Conservation (phyloP, 371 early-diverging fungal species). For the Mortierella sp. region DNA sequence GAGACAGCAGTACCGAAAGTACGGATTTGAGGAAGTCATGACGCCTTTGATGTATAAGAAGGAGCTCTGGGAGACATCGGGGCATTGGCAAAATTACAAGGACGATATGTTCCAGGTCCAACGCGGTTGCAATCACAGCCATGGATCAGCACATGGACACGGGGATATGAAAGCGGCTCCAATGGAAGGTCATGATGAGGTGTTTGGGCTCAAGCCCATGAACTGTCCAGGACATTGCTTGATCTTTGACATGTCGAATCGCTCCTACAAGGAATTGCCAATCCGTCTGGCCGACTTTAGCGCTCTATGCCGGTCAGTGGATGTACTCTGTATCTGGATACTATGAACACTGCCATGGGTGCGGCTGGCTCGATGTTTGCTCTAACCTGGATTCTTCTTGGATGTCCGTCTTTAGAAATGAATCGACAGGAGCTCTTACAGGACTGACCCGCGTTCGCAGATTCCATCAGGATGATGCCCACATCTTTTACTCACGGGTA, state of each 20-base stretch:
- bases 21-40: slow-evolving; percentile 95
- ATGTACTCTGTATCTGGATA: neutral
- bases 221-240: slow-evolving; percentile 98
- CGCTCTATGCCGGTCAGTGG: slow-evolving; percentile 80
- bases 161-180: slow-evolving; percentile 17
- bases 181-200: slow-evolving; percentile 62
- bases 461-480: slow-evolving; percentile 99
- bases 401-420: slow-evolving; percentile 67
- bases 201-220: slow-evolving; percentile 96
- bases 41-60: slow-evolving; percentile 95
- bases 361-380: no score
- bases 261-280: slow-evolving; percentile 94
- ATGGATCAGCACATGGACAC: slow-evolving; percentile 54
- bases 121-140: slow-evolving; percentile 55
- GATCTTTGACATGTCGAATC: slow-evolving; percentile 83
- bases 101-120: slow-evolving; percentile 75
- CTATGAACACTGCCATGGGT: no score
- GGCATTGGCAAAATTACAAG: slow-evolving; percentile 96
- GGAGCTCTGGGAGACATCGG: slow-evolving; percentile 95
- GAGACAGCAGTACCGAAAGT: slow-evolving; percentile 82
- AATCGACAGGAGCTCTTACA: slow-evolving; percentile 91
- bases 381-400: no score
- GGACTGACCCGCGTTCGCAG: slow-evolving; percentile 95
- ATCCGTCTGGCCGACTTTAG: slow-evolving; percentile 95
- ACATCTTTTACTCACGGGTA: slow-evolving; percentile 89